phyloP scores from a whole-genome alignment of 1,139 yeast species.

The Hansenula anomala region DNA sequence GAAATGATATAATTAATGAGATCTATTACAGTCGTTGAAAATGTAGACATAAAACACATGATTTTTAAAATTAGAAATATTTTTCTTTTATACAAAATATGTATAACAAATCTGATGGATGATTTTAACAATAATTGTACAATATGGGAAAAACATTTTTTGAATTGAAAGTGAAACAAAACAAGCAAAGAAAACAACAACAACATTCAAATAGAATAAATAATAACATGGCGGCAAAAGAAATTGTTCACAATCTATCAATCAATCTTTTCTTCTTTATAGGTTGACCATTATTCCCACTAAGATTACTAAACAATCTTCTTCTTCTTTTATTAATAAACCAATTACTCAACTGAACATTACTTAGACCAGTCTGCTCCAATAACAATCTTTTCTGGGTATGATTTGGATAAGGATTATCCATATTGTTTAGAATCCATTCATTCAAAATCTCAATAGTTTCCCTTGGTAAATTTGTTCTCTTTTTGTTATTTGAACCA shows the following conservation, averaged over 20 bases:
- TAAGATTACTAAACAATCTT: conserved; percentile 41
- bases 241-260: conserved; percentile 25
- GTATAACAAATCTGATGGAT: too few relatives aligned
- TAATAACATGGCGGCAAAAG: too few relatives aligned
- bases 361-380: conserved; percentile 78
- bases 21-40: too few relatives aligned
- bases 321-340: conserved; percentile 93
- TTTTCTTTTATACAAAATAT: too few relatives aligned
- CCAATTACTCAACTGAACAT: conserved; percentile 94
- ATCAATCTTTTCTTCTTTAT: conserved; percentile 30
- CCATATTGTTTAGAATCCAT: conserved; percentile 83
- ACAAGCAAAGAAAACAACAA: too few relatives aligned
- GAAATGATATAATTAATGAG: too few relatives aligned
- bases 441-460: conserved; percentile 76
- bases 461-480: conserved; percentile 84
- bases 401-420: conserved; percentile 92
- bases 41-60: too few relatives aligned
- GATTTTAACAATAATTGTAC: too few relatives aligned
- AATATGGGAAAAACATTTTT: too few relatives aligned
- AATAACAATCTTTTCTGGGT: conserved; percentile 81
- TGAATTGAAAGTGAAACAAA: too few relatives aligned
- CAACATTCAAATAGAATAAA: too few relatives aligned
- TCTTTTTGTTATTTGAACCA: conserved; percentile 31
- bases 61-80: too few relatives aligned
- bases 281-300: conserved; percentile 24